phyloP scores from a whole-genome alignment of 192 early-diverging fungal genomes.

The Spizellomyces sp. region DNA sequence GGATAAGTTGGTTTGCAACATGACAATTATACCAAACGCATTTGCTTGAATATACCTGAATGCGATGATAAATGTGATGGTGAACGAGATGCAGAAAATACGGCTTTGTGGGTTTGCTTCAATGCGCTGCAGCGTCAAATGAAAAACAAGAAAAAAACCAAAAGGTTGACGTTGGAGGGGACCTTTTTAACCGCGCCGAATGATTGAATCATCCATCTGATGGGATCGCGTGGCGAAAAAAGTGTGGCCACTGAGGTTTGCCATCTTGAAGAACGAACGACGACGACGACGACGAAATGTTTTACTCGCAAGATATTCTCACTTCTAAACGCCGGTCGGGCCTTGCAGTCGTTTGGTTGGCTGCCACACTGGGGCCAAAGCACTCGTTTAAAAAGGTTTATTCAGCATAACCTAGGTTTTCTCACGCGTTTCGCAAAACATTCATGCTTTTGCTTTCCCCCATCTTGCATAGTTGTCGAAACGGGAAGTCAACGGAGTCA shows the following conservation, averaged over 20 bases:
- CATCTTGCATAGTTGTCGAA: constrained; percentile 41
- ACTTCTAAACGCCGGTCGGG: constrained; percentile 44
- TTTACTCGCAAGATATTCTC: constrained; percentile 62
- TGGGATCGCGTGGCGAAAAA: no score
- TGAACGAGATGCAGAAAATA: no score
- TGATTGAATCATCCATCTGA: no score
- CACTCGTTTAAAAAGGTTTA: constrained; percentile 47
- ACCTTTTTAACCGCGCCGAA: no score
- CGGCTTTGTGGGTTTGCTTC: no score
- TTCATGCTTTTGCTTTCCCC: background rate
- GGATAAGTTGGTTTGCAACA: no score
- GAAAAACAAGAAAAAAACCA: no score
- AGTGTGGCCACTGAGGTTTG: background rate
- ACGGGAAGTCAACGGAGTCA: constrained; percentile 56
- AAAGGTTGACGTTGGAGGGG: no score
- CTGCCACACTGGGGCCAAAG: constrained; percentile 53
- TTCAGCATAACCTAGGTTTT: background rate
- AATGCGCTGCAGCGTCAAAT: no score
- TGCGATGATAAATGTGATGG: no score
- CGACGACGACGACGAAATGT: constrained; percentile 50
- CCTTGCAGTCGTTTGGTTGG: constrained; percentile 59
- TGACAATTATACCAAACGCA: no score
- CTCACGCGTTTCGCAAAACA: background rate
- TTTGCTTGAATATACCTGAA: no score
- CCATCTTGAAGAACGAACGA: background rate